phyloP scores from a whole-genome alignment of 2,329 filamentous ascomycete species.

The Lizonia empirigonia region DNA sequence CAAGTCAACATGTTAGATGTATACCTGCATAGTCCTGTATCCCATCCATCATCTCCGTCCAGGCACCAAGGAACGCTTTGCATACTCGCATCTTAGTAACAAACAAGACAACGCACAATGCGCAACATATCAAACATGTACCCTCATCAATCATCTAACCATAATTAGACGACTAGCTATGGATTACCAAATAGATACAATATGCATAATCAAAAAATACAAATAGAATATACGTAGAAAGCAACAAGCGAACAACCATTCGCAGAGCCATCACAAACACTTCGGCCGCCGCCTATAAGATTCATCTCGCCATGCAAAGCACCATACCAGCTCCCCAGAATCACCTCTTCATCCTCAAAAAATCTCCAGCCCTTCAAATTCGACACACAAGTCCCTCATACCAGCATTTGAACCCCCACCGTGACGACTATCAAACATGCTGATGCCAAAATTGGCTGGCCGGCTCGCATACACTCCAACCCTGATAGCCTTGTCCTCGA shows the following conservation, averaged over 20 bases:
- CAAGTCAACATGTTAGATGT: too few species aligned
- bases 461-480: conserved; percentile 65
- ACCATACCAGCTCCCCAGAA: not conserved
- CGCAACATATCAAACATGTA: not conserved
- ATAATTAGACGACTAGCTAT: not conserved
- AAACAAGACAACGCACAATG: too few species aligned
- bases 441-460: conserved; percentile 55
- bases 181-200: conserved; percentile 3
- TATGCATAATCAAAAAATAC: not conserved
- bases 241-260: not conserved
- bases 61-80: too few species aligned
- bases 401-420: conserved; percentile 31
- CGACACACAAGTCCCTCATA: conserved; percentile 47
- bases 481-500: conserved; percentile 63
- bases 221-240: not conserved
- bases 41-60: too few species aligned
- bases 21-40: too few species aligned
- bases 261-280: too few species aligned
- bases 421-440: conserved; percentile 41
- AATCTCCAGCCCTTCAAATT: conserved; percentile 52
- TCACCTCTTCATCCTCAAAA: conserved; percentile 24
- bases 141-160: not conserved
- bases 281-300: too few species aligned
- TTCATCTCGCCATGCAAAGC: not conserved
- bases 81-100: too few species aligned